phyloP scores from a whole-genome alignment of 768 basidiomycete genomes.

The Rubroboletus satanas region DNA sequence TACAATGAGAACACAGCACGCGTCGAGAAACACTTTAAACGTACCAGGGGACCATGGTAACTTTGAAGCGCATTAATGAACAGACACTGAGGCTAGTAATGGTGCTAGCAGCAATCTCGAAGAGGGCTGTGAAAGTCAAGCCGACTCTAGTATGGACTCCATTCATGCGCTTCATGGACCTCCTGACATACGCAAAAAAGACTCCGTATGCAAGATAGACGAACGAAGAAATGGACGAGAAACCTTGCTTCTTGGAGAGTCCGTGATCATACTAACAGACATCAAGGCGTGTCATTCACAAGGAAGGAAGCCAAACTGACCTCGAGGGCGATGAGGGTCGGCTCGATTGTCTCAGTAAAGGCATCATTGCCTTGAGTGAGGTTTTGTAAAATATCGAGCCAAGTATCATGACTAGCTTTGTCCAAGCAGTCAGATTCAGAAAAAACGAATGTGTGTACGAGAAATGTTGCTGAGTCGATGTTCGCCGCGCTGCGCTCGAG shows the following conservation, averaged over 20 bases:
- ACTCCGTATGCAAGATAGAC: conserved; percentile 73
- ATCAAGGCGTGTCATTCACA: conserved; percentile 7
- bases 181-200: conserved; percentile 71
- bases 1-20: conserved; percentile 5
- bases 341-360: conserved; percentile 39
- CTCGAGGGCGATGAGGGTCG: conserved; percentile 44
- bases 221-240: conserved; percentile 64
- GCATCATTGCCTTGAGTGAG: conserved; percentile 37
- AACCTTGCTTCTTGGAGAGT: conserved; percentile 41
- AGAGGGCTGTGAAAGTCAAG: conserved; percentile 87
- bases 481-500: conserved; percentile 48
- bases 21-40: conserved; percentile 18
- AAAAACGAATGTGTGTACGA: conserved; percentile 82
- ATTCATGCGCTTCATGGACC: conserved; percentile 72
- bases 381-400: conserved; percentile 54
- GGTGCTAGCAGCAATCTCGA: conserved; percentile 89
- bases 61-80: conserved; percentile 81
- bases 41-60: conserved; percentile 88
- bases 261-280: conserved; percentile 50
- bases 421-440: conserved; percentile 68
- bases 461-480: conserved; percentile 62
- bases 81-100: conserved; percentile 92
- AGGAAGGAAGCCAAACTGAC: conserved; percentile 27
- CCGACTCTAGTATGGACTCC: conserved; percentile 89
- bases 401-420: conserved; percentile 56